Percentiles rank a stretch among this genome's conserved stretches.
Evolutionary conservation across 179 eudicot genomes (phyloP).

Genomic region (Beta macrorhiza): DNA sequence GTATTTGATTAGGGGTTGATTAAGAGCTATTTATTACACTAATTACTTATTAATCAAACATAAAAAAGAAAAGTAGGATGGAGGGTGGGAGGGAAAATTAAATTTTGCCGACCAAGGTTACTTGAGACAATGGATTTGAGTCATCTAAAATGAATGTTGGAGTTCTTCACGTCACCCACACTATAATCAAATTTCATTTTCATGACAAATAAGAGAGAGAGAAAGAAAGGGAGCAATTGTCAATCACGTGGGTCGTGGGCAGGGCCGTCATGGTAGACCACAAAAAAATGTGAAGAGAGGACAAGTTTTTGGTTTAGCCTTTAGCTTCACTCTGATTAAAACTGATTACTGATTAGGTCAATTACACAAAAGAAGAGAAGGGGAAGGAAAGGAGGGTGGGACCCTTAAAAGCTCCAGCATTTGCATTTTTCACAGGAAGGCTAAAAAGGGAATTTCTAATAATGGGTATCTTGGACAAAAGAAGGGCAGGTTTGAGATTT

Average conservation of each 20-base stretch:
- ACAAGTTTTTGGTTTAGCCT: slow-evolving; percentile 20
- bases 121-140: slow-evolving; percentile 52
- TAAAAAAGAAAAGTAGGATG: not conserved
- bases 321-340: not conserved
- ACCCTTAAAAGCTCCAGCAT: not conserved
- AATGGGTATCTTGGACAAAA: slow-evolving; percentile 13
- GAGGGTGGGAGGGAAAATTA: not conserved
- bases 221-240: slow-evolving; percentile 22
- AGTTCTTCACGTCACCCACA: slow-evolving; percentile 74
- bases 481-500: slow-evolving; percentile 17
- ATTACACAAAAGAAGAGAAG: slow-evolving; percentile 6
- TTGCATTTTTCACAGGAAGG: not conserved
- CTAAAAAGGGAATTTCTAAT: slow-evolving; percentile 3
- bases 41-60: slow-evolving; percentile 3
- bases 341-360: slow-evolving; percentile 7
- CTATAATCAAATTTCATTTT: slow-evolving; percentile 37
- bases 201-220: slow-evolving; percentile 27
- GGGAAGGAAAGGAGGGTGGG: not conserved
- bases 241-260: slow-evolving; percentile 41
- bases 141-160: slow-evolving; percentile 42
- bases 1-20: slow-evolving; percentile 24
- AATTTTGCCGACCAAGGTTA: slow-evolving; percentile 63
- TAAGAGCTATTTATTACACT: not conserved
- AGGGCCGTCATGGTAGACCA: slow-evolving; percentile 49
- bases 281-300: slow-evolving; percentile 8